Evolutionary conservation across 1,284 basidiomycete species (phyloP), one percentile per base, ranked within the genome.

Genomic region (Papiliotrema flavescens): DNA sequence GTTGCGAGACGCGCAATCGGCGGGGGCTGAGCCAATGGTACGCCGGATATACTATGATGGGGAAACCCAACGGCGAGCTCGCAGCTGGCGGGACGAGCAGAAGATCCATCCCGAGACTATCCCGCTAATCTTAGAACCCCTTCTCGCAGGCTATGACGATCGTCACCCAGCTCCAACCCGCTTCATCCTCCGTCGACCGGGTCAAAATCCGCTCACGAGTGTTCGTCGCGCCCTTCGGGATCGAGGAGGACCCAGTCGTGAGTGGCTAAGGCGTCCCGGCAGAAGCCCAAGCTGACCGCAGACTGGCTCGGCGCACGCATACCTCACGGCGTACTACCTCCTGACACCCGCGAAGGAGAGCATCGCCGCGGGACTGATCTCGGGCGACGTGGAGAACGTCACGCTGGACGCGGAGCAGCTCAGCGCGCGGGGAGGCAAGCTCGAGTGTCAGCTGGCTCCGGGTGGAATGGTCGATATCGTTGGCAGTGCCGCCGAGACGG

Each of bases 231-330:
- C 64, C 59, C 5, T 34, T 67, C 13, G 69, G 65, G 2, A 55
- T 71, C 36, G 64, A 66, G 34, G 71, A 73, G 48, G 71, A 73
- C 57, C 66, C 69, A 19, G 70, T 73, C 13, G 71, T 73, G 45
- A 62, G 69, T 68, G 22, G n/a, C 15, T 19, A 19, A 20, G 13
- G 28, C 3, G 40, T 15, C 13, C 19, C 26, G 19, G 19, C 20
- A 0, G 34, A n/a, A n/a, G n/a, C n/a, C n/a, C 36, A 47, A 24
- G 39, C 50, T 17, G 24, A 44, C 20, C 24, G 8, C 51, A 73
- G 69, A 69, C 66, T 7, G 71, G 71, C 22, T 63, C 67, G 1
- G 66, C 63, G 8, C 65, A 68, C 49, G 65, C 69, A 11, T 58
- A 59, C 36, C 51, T 73, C 2, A 63, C 67, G 14, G 61, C 63